Evolutionary conservation across 768 basidiomycete genomes (phyloP).

Genomic region (Daedalea quercina): DNA sequence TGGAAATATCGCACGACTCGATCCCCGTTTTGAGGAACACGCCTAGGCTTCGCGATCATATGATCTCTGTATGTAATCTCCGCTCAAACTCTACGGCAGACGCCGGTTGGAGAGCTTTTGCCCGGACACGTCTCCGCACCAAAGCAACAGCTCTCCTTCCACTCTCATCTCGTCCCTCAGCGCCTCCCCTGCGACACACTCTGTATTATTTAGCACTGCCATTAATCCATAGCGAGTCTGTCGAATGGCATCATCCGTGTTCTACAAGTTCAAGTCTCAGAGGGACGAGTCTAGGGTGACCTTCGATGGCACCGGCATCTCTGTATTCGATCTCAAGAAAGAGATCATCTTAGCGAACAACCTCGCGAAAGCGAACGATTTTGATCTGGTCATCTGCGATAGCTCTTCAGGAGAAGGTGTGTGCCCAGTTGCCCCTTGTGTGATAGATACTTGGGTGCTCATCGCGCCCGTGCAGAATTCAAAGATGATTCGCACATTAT

Average conservation of each 20-base stretch:
- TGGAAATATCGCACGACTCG: not conserved
- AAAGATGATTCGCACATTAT: constrained; percentile 89
- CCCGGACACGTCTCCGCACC: not conserved
- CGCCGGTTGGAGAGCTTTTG: too few relatives aligned
- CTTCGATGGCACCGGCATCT: constrained; percentile 98
- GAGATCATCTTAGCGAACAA: constrained; percentile 96
- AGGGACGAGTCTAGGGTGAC: constrained; percentile 92
- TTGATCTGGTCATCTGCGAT: constrained; percentile 88
- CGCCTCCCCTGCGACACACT: not conserved
- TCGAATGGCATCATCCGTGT: constrained; percentile 86
- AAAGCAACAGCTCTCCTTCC: not conserved
- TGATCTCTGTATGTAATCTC: not conserved
- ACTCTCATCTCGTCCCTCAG: not conserved
- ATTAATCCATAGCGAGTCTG: constrained; percentile 16
- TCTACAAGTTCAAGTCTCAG: constrained; percentile 96
- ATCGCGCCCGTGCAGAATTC: constrained; percentile 51
- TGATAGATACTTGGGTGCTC: not conserved
- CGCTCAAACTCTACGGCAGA: not conserved
- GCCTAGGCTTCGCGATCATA: not conserved
- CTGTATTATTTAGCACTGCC: constrained; percentile 16
- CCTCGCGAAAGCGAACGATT: constrained; percentile 94
- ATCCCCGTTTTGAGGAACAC: not conserved
- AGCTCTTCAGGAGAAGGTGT: constrained; percentile 84
- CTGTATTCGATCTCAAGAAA: constrained; percentile 98
- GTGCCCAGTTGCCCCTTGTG: constrained; percentile 1